phyloP scores from a whole-genome alignment of 169 alveolate genomes.

The Cryptosporidium canis region DNA sequence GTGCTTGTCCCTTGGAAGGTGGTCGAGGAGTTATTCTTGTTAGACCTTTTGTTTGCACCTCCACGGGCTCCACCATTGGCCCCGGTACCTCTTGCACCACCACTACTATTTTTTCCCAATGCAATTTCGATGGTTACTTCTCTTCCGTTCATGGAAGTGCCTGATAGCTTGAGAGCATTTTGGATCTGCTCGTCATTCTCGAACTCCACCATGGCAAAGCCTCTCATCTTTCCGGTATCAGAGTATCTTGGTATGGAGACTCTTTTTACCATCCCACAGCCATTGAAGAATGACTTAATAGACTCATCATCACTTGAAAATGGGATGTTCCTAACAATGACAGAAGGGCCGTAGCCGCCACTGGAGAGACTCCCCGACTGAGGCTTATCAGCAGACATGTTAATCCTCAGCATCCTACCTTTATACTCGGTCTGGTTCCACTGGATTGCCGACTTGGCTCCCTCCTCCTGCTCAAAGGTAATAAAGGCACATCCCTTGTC shows the following conservation, averaged over 20 bases:
- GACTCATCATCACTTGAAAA: conserved; percentile 59
- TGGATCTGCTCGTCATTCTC: conserved; percentile 71
- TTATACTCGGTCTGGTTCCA: conserved; percentile 86
- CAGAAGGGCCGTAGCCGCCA: conserved; percentile 76
- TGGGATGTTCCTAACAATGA: conserved; percentile 60
- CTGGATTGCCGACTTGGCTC: conserved; percentile 88
- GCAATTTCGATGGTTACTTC: conserved; percentile 68
- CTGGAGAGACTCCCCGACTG: conserved; percentile 76
- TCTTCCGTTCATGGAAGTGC: conserved; percentile 67
- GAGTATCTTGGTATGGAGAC: conserved; percentile 67
- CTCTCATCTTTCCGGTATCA: conserved; percentile 72
- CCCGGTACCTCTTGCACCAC: neutral
- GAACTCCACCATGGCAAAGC: conserved; percentile 68
- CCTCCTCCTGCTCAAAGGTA: conserved; percentile 85
- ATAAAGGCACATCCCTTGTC: conserved; percentile 90
- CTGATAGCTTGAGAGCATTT: conserved; percentile 52
- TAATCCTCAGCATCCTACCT: conserved; percentile 85
- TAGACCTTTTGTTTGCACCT: neutral
- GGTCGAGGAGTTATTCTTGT: conserved; percentile 1
- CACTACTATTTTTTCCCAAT: conserved; percentile 17
- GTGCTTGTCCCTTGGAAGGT: conserved; percentile 62
- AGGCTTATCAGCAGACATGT: conserved; percentile 85
- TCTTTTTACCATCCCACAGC: conserved; percentile 48
- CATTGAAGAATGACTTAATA: conserved; percentile 48
- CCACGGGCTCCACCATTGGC: conserved; percentile 16